Percentiles rank a stretch among this genome's conserved stretches.
phyloP scores from a whole-genome alignment of 2,329 filamentous ascomycete genomes.

The Dactylellina haptotyla region DNA sequence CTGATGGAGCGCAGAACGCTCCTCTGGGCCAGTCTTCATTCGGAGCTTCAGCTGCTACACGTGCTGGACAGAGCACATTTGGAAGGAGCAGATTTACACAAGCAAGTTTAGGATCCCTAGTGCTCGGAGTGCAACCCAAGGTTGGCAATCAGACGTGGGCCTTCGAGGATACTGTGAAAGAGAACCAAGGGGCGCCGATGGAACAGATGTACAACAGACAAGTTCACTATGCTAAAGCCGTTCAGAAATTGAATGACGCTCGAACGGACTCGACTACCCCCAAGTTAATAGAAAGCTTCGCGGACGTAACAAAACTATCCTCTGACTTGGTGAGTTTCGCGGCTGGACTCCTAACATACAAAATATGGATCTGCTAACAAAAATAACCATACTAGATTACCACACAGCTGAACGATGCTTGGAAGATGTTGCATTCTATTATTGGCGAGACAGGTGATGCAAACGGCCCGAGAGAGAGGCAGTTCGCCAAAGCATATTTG shows the following conservation, averaged over 20 bases:
- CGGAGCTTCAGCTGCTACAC: conserved; percentile 55
- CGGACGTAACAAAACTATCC: conserved; percentile 56
- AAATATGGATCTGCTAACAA: not conserved
- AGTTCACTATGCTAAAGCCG: conserved; percentile 55
- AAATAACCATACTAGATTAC: conserved; percentile 57
- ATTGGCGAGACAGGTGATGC: conserved; percentile 56
- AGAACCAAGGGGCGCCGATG: conserved; percentile 51
- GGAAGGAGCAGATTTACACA: conserved; percentile 55
- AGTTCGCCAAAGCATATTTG: conserved; percentile 56
- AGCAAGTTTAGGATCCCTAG: conserved; percentile 41
- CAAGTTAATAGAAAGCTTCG: conserved; percentile 56
- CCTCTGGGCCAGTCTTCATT: conserved; percentile 57
- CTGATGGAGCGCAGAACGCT: conserved; percentile 47
- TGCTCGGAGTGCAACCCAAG: conserved; percentile 44
- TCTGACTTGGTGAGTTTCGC: conserved; percentile 56
- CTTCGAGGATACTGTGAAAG: conserved; percentile 51
- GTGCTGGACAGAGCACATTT: conserved; percentile 53
- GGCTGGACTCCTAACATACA: too few species aligned
- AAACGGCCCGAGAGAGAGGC: conserved; percentile 56
- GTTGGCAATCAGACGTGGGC: conserved; percentile 51
- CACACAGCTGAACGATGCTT: conserved; percentile 58
- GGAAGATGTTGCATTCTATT: conserved; percentile 57
- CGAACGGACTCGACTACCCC: conserved; percentile 54
- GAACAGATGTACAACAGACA: conserved; percentile 55
- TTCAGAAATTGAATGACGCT: conserved; percentile 57